phyloP scores from a whole-genome alignment of 192 early-diverging fungal genomes.

The Coemansia sp. region DNA sequence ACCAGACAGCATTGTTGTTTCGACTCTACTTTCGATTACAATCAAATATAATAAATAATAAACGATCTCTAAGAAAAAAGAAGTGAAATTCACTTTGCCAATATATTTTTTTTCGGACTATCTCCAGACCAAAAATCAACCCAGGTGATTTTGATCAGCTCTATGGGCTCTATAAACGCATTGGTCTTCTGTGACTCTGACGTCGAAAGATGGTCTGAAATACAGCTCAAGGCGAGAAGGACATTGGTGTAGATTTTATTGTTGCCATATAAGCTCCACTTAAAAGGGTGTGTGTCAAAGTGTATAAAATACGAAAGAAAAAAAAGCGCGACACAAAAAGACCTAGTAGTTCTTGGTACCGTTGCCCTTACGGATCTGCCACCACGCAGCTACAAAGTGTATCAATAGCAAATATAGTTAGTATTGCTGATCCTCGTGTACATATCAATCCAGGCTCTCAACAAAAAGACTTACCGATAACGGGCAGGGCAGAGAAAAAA shows the following conservation, averaged over 20 bases:
- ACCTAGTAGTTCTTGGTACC: constrained; percentile 44
- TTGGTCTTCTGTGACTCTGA: too few relatives aligned
- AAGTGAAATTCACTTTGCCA: background rate
- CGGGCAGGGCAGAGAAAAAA: constrained; percentile 39
- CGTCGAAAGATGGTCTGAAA: too few relatives aligned
- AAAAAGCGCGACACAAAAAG: background rate
- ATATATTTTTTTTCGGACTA: background rate
- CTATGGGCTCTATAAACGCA: background rate
- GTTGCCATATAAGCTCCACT: background rate
- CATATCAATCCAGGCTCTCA: background rate
- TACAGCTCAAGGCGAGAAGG: too few relatives aligned
- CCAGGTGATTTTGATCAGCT: background rate
- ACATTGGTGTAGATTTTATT: background rate
- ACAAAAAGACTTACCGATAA: constrained; percentile 32
- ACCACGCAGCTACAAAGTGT: constrained; percentile 47
- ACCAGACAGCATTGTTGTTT: constrained; percentile 22
- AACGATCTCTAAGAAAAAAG: background rate
- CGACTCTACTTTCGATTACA: background rate
- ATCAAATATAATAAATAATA: constrained; percentile 1
- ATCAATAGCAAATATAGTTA: background rate
- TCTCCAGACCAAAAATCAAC: background rate
- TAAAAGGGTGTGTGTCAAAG: background rate
- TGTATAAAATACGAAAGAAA: background rate
- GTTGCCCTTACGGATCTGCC: constrained; percentile 58
- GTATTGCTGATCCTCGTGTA: background rate